phyloP scores from a whole-genome alignment of 495 filamentous ascomycete genomes.

The Annulohypoxylon bovei region DNA sequence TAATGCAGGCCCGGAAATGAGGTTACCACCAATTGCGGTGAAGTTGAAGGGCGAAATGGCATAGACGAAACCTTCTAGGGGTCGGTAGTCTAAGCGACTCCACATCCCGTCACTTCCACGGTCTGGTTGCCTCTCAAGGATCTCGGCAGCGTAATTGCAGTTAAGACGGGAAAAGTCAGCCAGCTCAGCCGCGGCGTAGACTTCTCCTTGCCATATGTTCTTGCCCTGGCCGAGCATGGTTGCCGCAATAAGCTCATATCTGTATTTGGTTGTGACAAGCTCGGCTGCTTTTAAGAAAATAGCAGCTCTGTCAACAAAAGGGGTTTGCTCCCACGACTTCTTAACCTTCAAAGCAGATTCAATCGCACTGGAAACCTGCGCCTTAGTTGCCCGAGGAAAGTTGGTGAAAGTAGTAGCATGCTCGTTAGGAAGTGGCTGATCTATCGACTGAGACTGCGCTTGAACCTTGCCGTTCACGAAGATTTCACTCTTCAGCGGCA shows the following conservation, averaged over 20 bases:
- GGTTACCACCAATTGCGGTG: neutral
- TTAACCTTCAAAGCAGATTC: neutral
- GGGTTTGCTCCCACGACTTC: conserved; percentile 1
- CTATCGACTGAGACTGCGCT: neutral
- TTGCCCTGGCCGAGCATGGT: neutral
- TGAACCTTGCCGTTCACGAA: neutral
- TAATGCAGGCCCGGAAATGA: neutral
- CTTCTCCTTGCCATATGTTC: neutral
- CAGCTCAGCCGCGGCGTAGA: neutral
- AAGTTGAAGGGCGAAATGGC: neutral
- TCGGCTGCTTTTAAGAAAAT: neutral
- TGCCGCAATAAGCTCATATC: neutral
- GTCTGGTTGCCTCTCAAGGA: neutral
- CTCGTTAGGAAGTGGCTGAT: neutral
- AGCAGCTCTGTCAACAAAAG: neutral
- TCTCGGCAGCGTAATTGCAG: neutral
- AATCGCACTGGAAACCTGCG: neutral
- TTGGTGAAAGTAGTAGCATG: neutral
- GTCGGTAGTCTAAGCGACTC: neutral
- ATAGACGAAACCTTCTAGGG: neutral
- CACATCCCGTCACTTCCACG: neutral
- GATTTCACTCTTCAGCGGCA: neutral
- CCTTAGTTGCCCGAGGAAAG: neutral
- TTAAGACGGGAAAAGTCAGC: neutral
- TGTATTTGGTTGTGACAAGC: neutral